Evolutionary conservation across 805 yeast species (phyloP).

Genomic region (Zygoascus flipseniorum): DNA sequence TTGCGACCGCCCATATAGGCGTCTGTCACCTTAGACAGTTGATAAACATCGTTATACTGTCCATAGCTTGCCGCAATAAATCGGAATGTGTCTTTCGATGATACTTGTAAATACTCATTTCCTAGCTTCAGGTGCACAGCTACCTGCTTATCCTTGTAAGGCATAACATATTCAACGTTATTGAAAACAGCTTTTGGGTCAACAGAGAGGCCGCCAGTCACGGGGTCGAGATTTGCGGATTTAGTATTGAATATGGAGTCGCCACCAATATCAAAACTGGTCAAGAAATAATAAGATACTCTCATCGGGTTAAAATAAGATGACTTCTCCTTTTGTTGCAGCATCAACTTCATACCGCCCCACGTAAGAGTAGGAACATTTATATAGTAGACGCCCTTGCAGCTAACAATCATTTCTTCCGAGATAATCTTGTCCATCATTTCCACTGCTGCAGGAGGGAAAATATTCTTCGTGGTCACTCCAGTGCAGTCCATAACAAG

Average conservation of each 20-base stretch:
- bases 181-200: slow-evolving; percentile 13
- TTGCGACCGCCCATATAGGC: slow-evolving; percentile 25
- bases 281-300: slow-evolving; percentile 34
- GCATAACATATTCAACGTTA: slow-evolving; percentile 4
- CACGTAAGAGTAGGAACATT: slow-evolving; percentile 30
- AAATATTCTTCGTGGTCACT: slow-evolving; percentile 29
- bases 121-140: slow-evolving; percentile 66
- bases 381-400: slow-evolving; percentile 44
- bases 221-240: slow-evolving; percentile 34
- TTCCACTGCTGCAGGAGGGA: slow-evolving; percentile 29
- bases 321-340: slow-evolving; percentile 14
- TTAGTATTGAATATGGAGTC: slow-evolving; percentile 24
- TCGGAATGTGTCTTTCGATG: slow-evolving; percentile 12
- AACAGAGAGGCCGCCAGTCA: slow-evolving; percentile 32
- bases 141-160: slow-evolving; percentile 34
- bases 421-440: slow-evolving; percentile 40
- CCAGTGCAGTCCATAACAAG: slow-evolving; percentile 65
- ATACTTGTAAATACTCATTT: slow-evolving; percentile 53
- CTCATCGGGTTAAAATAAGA: slow-evolving; percentile 20
- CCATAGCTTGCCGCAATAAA: slow-evolving; percentile 13
- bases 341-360: slow-evolving; percentile 20
- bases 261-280: slow-evolving; percentile 39
- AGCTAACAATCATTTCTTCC: slow-evolving; percentile 40
- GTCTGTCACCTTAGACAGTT: slow-evolving; percentile 33
- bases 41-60: slow-evolving; percentile 30